Conservation (phyloP, 495 filamentous ascomycete species). For the Penicillium riverlandense region DNA sequence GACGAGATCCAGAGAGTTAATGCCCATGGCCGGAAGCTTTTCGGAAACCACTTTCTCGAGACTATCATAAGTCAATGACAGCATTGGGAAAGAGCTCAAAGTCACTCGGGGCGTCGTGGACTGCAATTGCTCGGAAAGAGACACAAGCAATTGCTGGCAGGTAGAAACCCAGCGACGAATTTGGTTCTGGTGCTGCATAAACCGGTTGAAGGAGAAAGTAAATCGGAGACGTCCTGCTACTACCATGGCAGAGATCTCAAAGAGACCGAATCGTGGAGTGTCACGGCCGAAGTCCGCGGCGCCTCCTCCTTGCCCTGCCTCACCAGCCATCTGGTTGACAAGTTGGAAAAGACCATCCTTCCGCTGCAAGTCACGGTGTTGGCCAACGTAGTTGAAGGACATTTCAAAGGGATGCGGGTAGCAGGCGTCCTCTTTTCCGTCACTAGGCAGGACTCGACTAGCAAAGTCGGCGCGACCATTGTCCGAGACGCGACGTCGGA, state of each 20-base stretch:
- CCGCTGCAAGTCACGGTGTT: conserved; percentile 55
- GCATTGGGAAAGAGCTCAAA: conserved; percentile 54
- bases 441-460: conserved; percentile 38
- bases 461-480: conserved; percentile 48
- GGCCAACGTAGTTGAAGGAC: conserved; percentile 63
- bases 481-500: conserved; percentile 31
- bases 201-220: conserved; percentile 56
- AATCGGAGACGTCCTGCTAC: conserved; percentile 53
- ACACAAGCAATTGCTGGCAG: conserved; percentile 48
- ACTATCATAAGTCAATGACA: conserved; percentile 52
- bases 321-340: conserved; percentile 42
- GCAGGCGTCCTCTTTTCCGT: conserved; percentile 27
- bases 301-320: conserved; percentile 34
- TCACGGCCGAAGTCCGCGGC: conserved; percentile 51
- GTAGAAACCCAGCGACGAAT: conserved; percentile 53
- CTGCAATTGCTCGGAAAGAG: conserved; percentile 42
- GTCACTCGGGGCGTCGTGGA: conserved; percentile 46
- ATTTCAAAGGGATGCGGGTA: conserved; percentile 60
- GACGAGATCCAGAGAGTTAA: conserved; percentile 33
- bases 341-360: conserved; percentile 55
- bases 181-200: conserved; percentile 49
- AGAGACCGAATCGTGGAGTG: conserved; percentile 55
- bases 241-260: conserved; percentile 58
- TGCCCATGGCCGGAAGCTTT: conserved; percentile 40
- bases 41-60: conserved; percentile 39